Base-by-base conservation (phyloP, 768 basidiomycete genomes). In the Tylopilus cervinicoccineus region DNA sequence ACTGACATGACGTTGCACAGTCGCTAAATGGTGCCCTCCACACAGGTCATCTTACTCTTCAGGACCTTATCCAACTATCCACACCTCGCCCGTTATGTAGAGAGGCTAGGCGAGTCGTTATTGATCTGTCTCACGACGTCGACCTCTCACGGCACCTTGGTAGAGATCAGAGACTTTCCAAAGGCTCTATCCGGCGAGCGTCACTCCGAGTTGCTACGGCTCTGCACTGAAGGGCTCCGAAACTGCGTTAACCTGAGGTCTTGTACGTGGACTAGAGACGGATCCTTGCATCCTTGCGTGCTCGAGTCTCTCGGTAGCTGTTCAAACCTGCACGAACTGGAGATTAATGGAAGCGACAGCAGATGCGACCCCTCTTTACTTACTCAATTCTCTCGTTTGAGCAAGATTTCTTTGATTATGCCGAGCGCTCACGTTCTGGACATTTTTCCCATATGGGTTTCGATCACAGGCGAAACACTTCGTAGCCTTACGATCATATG, bases 221-320 rank as follows among this genome's bases (percentile, higher is more conserved):
- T 67, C 9, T 79, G 84, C 39, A 43, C 75, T 6, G 58, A 51
- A 40, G 88, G 79, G 0, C 63, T 90, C 13, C 60, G 64, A 40
- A 85, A 88, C 58, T 88, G 86, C 56, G 58, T 65, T 33, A 80
- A 80, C 50, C 73, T 91, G 11, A 70, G 56, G 37, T 72, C 79
- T 6, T 89, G 85, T 58, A 79, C 80, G 5, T 92, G 88, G 88
- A 91, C 89, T 10, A 78, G 88, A 36, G 84, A 90, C 54, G 85
- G 88, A 4, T 82, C 89, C 5, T 66, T 91, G 19, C 79, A 72
- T 33, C 77, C 82, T 5, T 67, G 70, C 1, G 76, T 88, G 28
- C 71, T 92, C 9, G 53, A 70, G n/a, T 76, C 78, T 16, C 66
- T 91, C 6, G 65, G 64, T 6, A 38, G 59, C 11, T 76, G 72